Percentiles rank a stretch among this genome's conserved stretches.
Evolutionary conservation across 2,329 filamentous ascomycete genomes (phyloP).

Genomic region (Calonectria pseudoreteaudii): DNA sequence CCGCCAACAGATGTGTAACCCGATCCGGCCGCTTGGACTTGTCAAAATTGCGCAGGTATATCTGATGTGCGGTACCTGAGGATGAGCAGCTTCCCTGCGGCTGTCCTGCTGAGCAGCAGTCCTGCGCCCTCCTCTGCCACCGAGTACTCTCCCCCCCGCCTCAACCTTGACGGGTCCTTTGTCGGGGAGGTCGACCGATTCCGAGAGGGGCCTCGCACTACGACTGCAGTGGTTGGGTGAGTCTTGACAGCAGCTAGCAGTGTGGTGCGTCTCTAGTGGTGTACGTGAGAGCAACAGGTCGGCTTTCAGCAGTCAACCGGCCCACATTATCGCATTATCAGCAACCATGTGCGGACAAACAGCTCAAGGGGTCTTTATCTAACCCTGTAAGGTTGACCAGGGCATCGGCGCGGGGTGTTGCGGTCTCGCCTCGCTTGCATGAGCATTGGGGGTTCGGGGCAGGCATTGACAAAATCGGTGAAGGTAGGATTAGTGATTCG

Average conservation of each 20-base stretch:
- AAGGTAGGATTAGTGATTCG: constrained; percentile 17
- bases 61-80: neutral
- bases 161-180: constrained; percentile 5
- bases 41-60: neutral
- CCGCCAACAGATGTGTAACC: neutral
- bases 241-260: constrained; percentile 23
- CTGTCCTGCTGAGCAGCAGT: neutral
- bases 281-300: neutral
- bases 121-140: neutral
- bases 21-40: neutral
- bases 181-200: constrained; percentile 13
- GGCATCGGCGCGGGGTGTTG: constrained; percentile 13
- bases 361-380: constrained; percentile 11
- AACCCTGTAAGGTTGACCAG: constrained; percentile 15
- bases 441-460: constrained; percentile 8
- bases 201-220: constrained; percentile 13
- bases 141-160: neutral
- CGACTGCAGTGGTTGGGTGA: constrained; percentile 6
- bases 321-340: constrained; percentile 22
- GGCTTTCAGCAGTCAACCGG: constrained; percentile 12
- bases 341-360: constrained; percentile 21
- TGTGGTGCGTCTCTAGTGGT: constrained; percentile 28
- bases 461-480: constrained; percentile 24
- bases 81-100: neutral
- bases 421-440: constrained; percentile 19